phyloP scores from a whole-genome alignment of 306 rosid genomes.

The Lagenaria siceraria region DNA sequence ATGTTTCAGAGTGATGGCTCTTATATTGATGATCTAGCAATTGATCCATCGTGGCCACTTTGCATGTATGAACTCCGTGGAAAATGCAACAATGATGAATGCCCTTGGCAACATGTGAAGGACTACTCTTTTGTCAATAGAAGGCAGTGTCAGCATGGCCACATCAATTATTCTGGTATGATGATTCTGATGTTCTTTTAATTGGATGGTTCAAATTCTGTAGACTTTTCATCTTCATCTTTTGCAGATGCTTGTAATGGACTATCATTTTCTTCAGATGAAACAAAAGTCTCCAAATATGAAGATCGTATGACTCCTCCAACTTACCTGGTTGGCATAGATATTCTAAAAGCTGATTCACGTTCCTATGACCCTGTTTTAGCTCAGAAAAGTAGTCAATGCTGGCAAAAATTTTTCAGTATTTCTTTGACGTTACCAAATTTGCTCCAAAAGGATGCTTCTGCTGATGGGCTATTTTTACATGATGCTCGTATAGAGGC shows the following conservation, averaged over 20 bases:
- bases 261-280: slow-evolving; percentile 27
- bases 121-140: slow-evolving; percentile 33
- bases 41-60: slow-evolving; percentile 89
- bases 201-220: neutral
- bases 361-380: slow-evolving; percentile 35
- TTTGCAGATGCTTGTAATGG: slow-evolving; percentile 37
- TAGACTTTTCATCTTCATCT: slow-evolving; percentile 15
- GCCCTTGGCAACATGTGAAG: slow-evolving; percentile 90
- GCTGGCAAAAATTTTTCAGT: slow-evolving; percentile 76
- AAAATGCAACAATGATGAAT: slow-evolving; percentile 95
- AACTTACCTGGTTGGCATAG: slow-evolving; percentile 64
- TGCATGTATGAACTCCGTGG: slow-evolving; percentile 98
- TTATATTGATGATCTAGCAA: slow-evolving; percentile 38
- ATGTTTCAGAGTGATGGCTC: slow-evolving; percentile 43
- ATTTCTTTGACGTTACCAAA: slow-evolving; percentile 46
- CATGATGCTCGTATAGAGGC: slow-evolving; percentile 55
- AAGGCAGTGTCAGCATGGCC: slow-evolving; percentile 24
- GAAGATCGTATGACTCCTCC: slow-evolving; percentile 34
- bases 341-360: slow-evolving; percentile 49
- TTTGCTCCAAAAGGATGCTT: slow-evolving; percentile 36
- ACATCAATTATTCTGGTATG: slow-evolving; percentile 50
- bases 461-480: slow-evolving; percentile 28
- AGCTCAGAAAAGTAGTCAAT: slow-evolving; percentile 32
- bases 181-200: neutral
- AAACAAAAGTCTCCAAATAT: slow-evolving; percentile 26